phyloP scores from a whole-genome alignment of 257 asterid species.

The Lithospermum erythrorhizon region DNA sequence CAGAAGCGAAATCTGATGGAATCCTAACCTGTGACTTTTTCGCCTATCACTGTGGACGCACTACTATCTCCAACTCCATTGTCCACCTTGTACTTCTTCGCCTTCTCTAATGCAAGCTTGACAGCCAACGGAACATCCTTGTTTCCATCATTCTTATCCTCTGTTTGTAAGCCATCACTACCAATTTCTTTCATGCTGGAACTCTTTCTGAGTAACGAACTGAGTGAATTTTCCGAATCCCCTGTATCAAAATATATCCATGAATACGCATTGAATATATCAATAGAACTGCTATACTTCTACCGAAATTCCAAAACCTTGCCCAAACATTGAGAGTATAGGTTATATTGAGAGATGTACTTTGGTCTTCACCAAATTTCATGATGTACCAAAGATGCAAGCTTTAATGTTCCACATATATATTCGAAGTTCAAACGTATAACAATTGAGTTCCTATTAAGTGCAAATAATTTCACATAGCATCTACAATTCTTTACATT shows the following conservation, averaged over 20 bases:
- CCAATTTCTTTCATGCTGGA: neutral
- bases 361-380: neutral
- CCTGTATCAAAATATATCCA: neutral
- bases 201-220: constrained; percentile 1
- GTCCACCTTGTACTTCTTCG: constrained; percentile 42
- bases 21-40: constrained; percentile 35
- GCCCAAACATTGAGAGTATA: neutral
- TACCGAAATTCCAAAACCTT: neutral
- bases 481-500: no score
- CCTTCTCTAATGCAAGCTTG: constrained; percentile 44
- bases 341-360: neutral
- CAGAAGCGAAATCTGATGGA: constrained; percentile 2
- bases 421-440: no score
- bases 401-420: no score
- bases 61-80: constrained; percentile 19
- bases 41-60: constrained; percentile 6
- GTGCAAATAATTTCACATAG: no score
- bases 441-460: no score
- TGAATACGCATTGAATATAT: neutral
- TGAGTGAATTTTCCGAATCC: neutral
- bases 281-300: neutral
- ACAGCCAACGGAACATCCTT: constrained; percentile 29
- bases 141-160: constrained; percentile 13
- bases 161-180: constrained; percentile 3
- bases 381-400: no score